Evolutionary conservation across 1,139 yeast species (phyloP).

Genomic region (Schizosaccharomyces versatilis): DNA sequence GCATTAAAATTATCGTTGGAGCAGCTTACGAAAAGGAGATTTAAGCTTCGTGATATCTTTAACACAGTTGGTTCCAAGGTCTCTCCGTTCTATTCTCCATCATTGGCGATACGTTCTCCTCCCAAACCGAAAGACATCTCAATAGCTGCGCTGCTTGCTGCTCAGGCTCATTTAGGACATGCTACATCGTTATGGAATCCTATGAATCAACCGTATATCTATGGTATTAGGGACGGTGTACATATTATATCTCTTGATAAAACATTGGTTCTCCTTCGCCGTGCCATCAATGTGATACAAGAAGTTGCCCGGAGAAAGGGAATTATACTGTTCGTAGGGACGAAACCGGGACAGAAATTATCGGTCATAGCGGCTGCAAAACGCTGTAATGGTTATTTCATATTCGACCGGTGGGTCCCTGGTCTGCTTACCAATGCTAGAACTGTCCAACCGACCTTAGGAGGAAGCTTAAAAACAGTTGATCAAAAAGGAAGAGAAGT

Average conservation of each 20-base stretch:
- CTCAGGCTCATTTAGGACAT: constrained; percentile 91
- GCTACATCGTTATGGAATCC: constrained; percentile 60
- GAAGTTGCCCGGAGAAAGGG: constrained; percentile 76
- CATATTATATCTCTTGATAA: constrained; percentile 76
- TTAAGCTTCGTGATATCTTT: neutral
- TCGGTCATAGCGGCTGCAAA: constrained; percentile 61
- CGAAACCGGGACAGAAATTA: constrained; percentile 54
- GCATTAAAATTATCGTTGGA: neutral
- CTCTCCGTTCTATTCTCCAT: neutral
- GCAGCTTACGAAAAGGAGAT: neutral
- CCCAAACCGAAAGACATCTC: constrained; percentile 16
- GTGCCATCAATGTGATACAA: constrained; percentile 60
- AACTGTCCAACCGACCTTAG: constrained; percentile 31
- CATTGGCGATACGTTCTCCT: neutral
- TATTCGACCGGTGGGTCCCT: constrained; percentile 76
- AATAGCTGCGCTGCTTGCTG: constrained; percentile 52
- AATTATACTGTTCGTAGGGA: constrained; percentile 60
- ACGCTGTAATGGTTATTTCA: constrained; percentile 59
- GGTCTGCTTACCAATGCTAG: constrained; percentile 79
- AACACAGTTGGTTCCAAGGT: neutral
- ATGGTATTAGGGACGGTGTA: constrained; percentile 71
- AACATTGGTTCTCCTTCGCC: constrained; percentile 49
- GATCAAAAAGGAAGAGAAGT: constrained; percentile 44
- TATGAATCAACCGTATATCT: constrained; percentile 36
- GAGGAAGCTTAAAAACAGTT: constrained; percentile 24